Base-by-base conservation (phyloP, 2,329 filamentous ascomycete genomes). In the Aspergillus sp. region DNA sequence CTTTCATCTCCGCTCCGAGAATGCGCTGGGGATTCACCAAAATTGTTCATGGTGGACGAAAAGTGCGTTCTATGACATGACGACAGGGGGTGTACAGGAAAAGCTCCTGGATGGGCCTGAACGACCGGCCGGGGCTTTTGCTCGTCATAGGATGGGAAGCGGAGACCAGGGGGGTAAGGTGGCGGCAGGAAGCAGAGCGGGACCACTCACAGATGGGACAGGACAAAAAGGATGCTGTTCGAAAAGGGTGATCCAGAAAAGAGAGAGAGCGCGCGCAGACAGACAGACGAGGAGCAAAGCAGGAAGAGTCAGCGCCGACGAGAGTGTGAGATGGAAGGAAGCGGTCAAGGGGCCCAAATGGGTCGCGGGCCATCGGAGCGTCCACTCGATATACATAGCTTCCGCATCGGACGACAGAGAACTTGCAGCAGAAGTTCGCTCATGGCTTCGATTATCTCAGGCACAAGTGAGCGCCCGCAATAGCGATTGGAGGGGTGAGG, bases 1-100 rank as follows among this genome's bases (percentile, higher is more conserved):
- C 51, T 51, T 58, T 54, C 55, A 58, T 57, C 48, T 56, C 53
- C 53, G 53, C 45, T 9, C 44, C 46, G 52, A 43, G 39, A 34
- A 48, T 48, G 48, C 46, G 45, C 46, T 55, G 50, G 43, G 35
- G 49, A 46, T 48, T 40, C 37, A 40, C 48, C 43, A 48, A 42
- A 48, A 44, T 49, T 46, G 10, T 45, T 37, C 34, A 49, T 44
- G 49, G 49, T 37, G 45, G 46, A 48, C 35, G 42, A 44, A 45
- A 42, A 40, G 5, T n/a, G 42, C 41, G 31, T 46, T 38, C 40
- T 43, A 52, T 49, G 46, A 44, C 48, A 52, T 49, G 47, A 48
- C 53, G 46, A 52, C 54, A 57, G 54, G 54, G 54, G 54, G 51
- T 51, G 50, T 51, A 44, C 43, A 48, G 39, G 27, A 38, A 38